These are phyloP conservation scores for Triticum timopheevii DNA, from an alignment of 176 grass and related monocot genomes.

Conservation along the genomic window DNA sequence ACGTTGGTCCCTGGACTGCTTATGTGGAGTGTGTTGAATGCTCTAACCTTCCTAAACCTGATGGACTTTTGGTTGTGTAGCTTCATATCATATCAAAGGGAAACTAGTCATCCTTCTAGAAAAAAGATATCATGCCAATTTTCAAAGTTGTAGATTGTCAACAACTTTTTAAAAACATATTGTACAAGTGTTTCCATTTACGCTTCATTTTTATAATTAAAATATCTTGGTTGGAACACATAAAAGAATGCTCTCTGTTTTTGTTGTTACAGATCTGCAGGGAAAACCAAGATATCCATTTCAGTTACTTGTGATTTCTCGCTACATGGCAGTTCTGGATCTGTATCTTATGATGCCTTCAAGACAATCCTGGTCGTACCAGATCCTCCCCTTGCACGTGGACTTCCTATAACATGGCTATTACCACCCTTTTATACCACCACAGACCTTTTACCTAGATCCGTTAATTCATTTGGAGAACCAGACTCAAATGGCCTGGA, in stretches of 20 bases:
- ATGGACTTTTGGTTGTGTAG: not conserved
- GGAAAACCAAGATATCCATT: conserved; percentile 77
- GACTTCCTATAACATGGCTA: conserved; percentile 78
- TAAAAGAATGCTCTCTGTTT: not conserved
- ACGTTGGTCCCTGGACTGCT: conserved; percentile 12
- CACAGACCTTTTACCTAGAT: conserved; percentile 64
- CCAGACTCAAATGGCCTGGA: conserved; percentile 35
- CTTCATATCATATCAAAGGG: conserved; percentile 14
- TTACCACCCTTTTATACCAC: conserved; percentile 86
- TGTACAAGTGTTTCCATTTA: not conserved
- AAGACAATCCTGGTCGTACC: conserved; percentile 77
- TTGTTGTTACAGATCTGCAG: conserved; percentile 66
- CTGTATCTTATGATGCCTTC: conserved; percentile 66
- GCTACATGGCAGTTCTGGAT: conserved; percentile 53
- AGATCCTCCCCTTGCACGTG: conserved; percentile 83
- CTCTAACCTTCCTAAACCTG: conserved; percentile 13
- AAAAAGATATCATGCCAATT: not conserved
- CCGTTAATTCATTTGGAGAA: conserved; percentile 41
- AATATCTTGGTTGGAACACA: conserved; percentile 18
- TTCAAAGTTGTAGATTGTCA: not conserved
- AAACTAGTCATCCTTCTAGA: conserved; percentile 3
- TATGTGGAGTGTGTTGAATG: not conserved
- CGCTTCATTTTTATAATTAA: conserved; percentile 1
- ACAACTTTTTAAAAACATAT: not conserved
- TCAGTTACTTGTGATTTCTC: conserved; percentile 80